Percentiles rank a stretch among this genome's conserved stretches.
Conservation (phyloP, 805 yeast genomes). For the Metschnikowia kofuensis region DNA sequence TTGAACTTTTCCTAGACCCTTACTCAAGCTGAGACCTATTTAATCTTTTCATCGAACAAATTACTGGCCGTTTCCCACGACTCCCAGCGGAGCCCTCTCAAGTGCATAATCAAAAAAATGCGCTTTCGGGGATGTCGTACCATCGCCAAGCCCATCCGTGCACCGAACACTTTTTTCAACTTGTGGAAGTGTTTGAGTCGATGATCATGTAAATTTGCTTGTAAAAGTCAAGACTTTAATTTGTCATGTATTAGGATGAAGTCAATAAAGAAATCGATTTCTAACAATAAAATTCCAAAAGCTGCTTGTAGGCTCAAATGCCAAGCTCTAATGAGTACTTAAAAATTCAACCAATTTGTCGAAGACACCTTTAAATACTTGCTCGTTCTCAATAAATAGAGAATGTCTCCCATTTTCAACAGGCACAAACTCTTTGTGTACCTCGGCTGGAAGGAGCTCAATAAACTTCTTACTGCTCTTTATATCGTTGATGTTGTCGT, state of each 20-base stretch:
- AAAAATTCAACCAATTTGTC: slow-evolving; percentile 38
- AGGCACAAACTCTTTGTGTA: slow-evolving; percentile 31
- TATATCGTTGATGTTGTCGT: slow-evolving; percentile 59
- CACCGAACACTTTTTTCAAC: no score
- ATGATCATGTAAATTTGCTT: no score
- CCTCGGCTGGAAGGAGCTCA: slow-evolving; percentile 27
- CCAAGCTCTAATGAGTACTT: not conserved
- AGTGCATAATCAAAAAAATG: slow-evolving; percentile 3
- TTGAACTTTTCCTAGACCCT: no score
- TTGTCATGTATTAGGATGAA: no score
- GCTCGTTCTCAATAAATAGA: slow-evolving; percentile 46
- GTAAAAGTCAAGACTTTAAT: not conserved
- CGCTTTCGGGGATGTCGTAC: not conserved
- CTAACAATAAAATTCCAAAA: not conserved
- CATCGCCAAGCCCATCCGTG: no score
- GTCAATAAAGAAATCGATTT: not conserved
- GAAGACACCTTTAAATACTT: slow-evolving; percentile 31
- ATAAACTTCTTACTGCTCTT: slow-evolving; percentile 45
- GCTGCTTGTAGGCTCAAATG: not conserved
- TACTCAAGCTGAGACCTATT: no score
- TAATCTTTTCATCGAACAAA: no score
- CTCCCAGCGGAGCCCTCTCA: no score
- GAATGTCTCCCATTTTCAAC: slow-evolving; percentile 42
- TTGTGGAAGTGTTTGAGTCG: no score
- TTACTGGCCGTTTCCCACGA: no score